Evolutionary conservation across 345 rosid genomes (phyloP).

Genomic region (Combretum micranthum): DNA sequence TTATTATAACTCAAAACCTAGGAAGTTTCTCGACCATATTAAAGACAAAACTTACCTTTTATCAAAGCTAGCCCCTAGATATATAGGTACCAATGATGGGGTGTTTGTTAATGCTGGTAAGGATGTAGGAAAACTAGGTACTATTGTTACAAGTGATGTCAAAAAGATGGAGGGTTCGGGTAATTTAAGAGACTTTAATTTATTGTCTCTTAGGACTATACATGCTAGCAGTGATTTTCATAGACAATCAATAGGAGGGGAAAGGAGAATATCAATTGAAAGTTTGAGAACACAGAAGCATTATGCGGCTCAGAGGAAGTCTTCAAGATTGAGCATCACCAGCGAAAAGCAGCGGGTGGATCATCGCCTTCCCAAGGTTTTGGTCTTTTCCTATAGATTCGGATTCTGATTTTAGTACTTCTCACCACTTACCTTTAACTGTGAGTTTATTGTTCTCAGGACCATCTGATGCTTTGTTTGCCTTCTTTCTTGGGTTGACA

Average conservation of each 20-base stretch:
- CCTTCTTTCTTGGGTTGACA: slow-evolving; percentile 19
- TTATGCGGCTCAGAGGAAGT: background rate
- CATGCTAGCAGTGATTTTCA: background rate
- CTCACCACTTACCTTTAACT: background rate
- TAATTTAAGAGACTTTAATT: background rate
- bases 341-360: background rate
- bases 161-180: background rate
- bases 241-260: no score
- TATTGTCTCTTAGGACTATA: slow-evolving; percentile 5
- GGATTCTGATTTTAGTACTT: no score
- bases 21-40: slow-evolving; percentile 15
- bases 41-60: slow-evolving; percentile 20
- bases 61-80: slow-evolving; percentile 13
- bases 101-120: background rate
- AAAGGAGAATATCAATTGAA: no score
- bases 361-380: slow-evolving; percentile 16
- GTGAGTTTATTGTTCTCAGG: slow-evolving; percentile 15
- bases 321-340: slow-evolving; percentile 7
- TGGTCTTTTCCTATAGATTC: background rate
- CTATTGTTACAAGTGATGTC: background rate
- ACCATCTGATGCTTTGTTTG: slow-evolving; percentile 2
- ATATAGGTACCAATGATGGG: slow-evolving; percentile 1
- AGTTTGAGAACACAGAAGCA: background rate
- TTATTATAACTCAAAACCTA: slow-evolving; percentile 6
- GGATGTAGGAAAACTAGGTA: background rate